Conservation (phyloP, 139 green algal genomes). For the Gonium pectorale region DNA sequence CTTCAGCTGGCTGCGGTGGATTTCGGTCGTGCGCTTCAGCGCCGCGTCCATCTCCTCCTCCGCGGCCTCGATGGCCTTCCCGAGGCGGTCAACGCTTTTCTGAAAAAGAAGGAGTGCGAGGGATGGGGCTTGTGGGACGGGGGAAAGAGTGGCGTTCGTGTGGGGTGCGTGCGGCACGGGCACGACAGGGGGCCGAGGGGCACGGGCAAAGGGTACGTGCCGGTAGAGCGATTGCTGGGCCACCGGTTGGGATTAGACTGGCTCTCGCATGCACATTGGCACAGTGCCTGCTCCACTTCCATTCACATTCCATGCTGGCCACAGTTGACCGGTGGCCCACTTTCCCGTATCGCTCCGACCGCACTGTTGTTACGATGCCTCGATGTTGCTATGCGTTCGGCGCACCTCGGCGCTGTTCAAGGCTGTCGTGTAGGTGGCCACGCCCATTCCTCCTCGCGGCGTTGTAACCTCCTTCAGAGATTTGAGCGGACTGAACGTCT, state of each 20-base stretch:
- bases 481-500: slow-evolving; percentile 23
- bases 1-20: slow-evolving; percentile 60
- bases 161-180: no score
- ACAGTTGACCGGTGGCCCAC: no score
- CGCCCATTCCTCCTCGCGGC: not conserved
- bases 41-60: slow-evolving; percentile 79
- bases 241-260: not conserved
- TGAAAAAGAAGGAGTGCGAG: not conserved
- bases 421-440: not conserved
- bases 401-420: slow-evolving; percentile 48
- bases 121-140: no score
- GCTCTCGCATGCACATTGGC: not conserved
- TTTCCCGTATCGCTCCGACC: no score
- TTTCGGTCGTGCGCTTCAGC: slow-evolving; percentile 58
- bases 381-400: no score
- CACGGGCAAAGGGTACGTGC: no score
- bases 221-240: not conserved
- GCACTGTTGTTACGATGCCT: not conserved
- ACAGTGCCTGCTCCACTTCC: not conserved
- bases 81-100: slow-evolving; percentile 71
- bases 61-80: slow-evolving; percentile 69
- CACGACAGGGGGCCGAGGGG: no score
- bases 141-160: no score
- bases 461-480: not conserved
- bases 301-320: not conserved